phyloP scores from a whole-genome alignment of 805 yeast species.

The Candida adriatica region DNA sequence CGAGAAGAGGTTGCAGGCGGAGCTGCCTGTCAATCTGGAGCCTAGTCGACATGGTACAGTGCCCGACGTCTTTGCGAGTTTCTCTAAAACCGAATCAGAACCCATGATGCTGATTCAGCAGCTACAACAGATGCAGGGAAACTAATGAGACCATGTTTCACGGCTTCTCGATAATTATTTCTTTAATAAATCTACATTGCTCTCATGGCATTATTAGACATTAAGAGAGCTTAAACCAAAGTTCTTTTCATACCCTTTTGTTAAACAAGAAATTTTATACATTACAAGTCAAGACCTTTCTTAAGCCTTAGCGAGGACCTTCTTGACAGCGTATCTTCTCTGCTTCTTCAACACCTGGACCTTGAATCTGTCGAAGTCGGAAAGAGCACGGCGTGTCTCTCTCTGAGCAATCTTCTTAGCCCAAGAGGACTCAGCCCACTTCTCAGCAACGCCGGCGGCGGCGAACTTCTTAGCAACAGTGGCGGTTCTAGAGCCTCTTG shows the following conservation, averaged over 20 bases:
- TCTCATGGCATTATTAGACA: not conserved
- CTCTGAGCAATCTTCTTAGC: constrained; percentile 97
- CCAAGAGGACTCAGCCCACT: constrained; percentile 94
- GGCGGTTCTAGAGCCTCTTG: constrained; percentile 92
- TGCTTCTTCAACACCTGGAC: constrained; percentile 96
- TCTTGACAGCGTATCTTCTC: constrained; percentile 90
- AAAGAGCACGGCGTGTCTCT: constrained; percentile 85
- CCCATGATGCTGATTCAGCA: constrained; percentile 16
- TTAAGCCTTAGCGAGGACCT: constrained; percentile 94
- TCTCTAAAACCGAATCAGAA: constrained; percentile 17
- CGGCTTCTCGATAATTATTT: too few relatives aligned
- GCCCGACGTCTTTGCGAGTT: constrained; percentile 17
- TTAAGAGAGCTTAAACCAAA: not conserved
- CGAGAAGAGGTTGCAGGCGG: too few relatives aligned
- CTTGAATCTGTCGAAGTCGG: constrained; percentile 99
- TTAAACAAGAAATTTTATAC: constrained; percentile 10
- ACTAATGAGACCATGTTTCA: too few relatives aligned
- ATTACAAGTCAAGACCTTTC: constrained; percentile 10
- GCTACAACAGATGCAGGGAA: constrained; percentile 11
- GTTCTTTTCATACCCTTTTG: constrained; percentile 1
- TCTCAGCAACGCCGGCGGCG: constrained; percentile 78
- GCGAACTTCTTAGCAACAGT: constrained; percentile 89
- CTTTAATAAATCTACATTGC: too few relatives aligned
- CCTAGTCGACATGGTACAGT: too few relatives aligned
- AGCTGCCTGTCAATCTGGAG: too few relatives aligned